phyloP scores from a whole-genome alignment of 208 protist genomes.

The Trypanosomatidae sp. region DNA sequence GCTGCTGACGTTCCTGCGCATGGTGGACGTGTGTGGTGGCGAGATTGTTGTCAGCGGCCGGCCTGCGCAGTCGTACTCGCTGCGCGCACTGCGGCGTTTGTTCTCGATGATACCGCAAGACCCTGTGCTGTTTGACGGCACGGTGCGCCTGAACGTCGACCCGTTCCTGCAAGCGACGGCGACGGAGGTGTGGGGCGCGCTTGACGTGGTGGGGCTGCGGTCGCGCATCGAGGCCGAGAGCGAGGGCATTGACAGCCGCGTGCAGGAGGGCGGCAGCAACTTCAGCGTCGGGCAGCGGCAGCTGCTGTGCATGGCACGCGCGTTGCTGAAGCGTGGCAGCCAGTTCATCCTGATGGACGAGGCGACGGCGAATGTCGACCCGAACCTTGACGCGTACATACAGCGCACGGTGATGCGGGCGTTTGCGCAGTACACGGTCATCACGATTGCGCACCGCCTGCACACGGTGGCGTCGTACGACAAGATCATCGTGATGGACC shows the following conservation, averaged over 20 bases:
- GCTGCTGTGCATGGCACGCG: constrained; percentile 55
- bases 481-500: constrained; percentile 46
- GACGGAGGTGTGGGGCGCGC: constrained; percentile 19
- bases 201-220: constrained; percentile 30
- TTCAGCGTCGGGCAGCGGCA: constrained; percentile 66
- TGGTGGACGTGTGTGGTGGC: constrained; percentile 48
- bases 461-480: constrained; percentile 56
- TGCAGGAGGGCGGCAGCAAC: constrained; percentile 49
- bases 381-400: constrained; percentile 28
- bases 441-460: constrained; percentile 59
- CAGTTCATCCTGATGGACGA: constrained; percentile 69
- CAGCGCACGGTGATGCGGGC: constrained; percentile 23
- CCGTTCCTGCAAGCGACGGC: constrained; percentile 21
- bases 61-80: constrained; percentile 14
- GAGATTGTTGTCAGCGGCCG: constrained; percentile 25
- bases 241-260: constrained; percentile 15
- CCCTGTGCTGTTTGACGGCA: constrained; percentile 70
- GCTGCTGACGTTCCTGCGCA: constrained; percentile 51
- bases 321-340: constrained; percentile 34
- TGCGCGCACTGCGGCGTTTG: constrained; percentile 34
- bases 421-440: constrained; percentile 40
- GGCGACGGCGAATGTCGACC: constrained; percentile 57
- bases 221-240: constrained; percentile 10
- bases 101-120: constrained; percentile 82
- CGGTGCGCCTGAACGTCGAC: constrained; percentile 63